Percentiles rank a stretch among this genome's conserved stretches.
Evolutionary conservation across 83 land plant species (phyloP).

Genomic region (Picea abies): DNA sequence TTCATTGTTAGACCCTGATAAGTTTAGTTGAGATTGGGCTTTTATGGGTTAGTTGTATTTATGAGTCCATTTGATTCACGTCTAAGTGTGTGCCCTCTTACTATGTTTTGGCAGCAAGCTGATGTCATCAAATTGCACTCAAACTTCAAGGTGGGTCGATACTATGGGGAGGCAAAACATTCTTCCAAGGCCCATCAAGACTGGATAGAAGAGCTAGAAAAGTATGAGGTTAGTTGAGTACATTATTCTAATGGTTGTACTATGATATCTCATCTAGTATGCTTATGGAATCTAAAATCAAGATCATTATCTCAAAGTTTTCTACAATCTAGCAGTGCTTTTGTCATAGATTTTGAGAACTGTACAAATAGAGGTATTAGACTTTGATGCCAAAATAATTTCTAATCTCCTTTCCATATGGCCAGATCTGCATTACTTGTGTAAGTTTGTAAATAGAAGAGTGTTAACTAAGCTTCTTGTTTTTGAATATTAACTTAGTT

Average conservation of each 20-base stretch:
- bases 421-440: neutral
- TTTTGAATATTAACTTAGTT: too few species aligned
- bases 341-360: neutral
- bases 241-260: neutral
- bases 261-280: neutral
- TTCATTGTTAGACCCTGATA: neutral
- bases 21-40: neutral
- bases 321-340: neutral
- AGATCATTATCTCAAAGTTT: neutral
- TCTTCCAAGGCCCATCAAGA: slow-evolving; percentile 37
- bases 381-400: neutral
- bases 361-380: neutral
- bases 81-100: neutral
- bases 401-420: neutral
- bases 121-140: slow-evolving; percentile 50
- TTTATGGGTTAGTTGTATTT: neutral
- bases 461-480: too few species aligned
- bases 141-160: slow-evolving; percentile 59
- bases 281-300: neutral
- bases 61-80: neutral
- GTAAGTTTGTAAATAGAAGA: neutral
- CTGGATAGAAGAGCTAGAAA: slow-evolving; percentile 60
- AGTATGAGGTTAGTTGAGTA: slow-evolving; percentile 48
- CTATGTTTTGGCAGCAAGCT: slow-evolving; percentile 65
- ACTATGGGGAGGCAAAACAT: slow-evolving; percentile 40